Evolutionary conservation across 768 basidiomycete genomes (phyloP).

Genomic region (Phanerodontia chrysosporium): DNA sequence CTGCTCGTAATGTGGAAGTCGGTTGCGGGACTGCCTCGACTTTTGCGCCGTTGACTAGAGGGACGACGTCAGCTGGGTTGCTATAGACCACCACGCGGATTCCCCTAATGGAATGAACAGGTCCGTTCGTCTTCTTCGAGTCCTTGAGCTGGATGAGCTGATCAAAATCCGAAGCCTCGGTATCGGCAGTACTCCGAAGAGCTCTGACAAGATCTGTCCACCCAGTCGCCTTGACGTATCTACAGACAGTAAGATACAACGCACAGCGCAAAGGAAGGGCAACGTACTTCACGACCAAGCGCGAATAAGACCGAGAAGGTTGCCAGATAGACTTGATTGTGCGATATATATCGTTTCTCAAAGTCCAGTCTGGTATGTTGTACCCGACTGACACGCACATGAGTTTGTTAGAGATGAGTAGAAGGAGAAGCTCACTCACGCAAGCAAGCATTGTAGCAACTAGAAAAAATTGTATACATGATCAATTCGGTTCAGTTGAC

Average conservation of each 20-base stretch:
- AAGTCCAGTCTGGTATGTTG: not conserved
- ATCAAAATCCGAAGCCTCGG: not conserved
- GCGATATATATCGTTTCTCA: not conserved
- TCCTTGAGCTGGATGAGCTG: constrained; percentile 10
- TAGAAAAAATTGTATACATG: not conserved
- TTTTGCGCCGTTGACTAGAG: not conserved
- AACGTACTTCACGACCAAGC: not conserved
- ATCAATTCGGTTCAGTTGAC: not conserved
- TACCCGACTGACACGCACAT: constrained; percentile 1
- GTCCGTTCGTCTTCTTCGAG: not conserved
- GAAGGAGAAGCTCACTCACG: not conserved
- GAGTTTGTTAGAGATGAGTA: not conserved
- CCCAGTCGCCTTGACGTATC: not conserved
- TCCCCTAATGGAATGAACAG: not conserved
- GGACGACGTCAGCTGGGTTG: not conserved
- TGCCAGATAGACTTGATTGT: not conserved
- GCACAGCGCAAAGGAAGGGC: not conserved
- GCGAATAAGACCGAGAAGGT: not conserved
- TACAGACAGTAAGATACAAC: not conserved
- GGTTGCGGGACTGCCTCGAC: not conserved
- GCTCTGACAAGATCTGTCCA: constrained; percentile 6
- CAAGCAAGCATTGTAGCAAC: constrained; percentile 1
- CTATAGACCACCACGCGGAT: constrained; percentile 5
- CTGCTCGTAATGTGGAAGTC: not conserved
- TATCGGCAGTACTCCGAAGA: not conserved